Evolutionary conservation across 2,329 filamentous ascomycete genomes (phyloP).

Genomic region (Catunica adiposa): DNA sequence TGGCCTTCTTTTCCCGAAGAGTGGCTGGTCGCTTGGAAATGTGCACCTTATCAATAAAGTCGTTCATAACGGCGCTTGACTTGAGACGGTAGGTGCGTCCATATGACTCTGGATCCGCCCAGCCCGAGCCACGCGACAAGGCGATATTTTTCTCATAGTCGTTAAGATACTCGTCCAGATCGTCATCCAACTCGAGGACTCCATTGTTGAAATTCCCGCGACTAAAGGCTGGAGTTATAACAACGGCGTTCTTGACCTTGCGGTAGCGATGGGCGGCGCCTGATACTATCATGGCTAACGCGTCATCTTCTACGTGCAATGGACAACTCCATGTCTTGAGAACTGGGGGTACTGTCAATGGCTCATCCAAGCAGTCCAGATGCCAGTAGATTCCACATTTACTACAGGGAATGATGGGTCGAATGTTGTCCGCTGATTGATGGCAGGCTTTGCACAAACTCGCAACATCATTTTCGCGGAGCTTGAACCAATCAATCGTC

Average conservation of each 20-base stretch:
- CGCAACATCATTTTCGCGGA: constrained; percentile 53
- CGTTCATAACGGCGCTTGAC: constrained; percentile 47
- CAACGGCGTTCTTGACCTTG: constrained; percentile 37
- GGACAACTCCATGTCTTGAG: constrained; percentile 77
- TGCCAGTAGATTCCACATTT: constrained; percentile 74
- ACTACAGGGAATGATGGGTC: constrained; percentile 74
- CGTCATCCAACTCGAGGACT: constrained; percentile 52
- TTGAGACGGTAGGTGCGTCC: constrained; percentile 50
- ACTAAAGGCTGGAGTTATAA: constrained; percentile 34
- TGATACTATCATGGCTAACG: constrained; percentile 41
- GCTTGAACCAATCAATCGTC: constrained; percentile 47
- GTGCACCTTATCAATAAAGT: constrained; percentile 43
- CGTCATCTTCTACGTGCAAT: constrained; percentile 63
- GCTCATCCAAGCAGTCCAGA: constrained; percentile 78
- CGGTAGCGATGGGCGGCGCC: constrained; percentile 45
- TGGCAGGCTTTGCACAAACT: constrained; percentile 68
- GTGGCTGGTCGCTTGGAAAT: constrained; percentile 5
- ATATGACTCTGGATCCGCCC: constrained; percentile 42
- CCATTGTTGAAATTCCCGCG: constrained; percentile 58
- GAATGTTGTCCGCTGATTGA: constrained; percentile 41
- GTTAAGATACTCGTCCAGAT: constrained; percentile 29
- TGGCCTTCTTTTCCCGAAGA: constrained; percentile 5
- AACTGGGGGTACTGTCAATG: constrained; percentile 61
- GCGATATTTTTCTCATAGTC: constrained; percentile 5
- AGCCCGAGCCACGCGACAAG: constrained; percentile 27